A percentile compares a stretch with the other conserved stretches of the same genome.
phyloP scores from a whole-genome alignment of 1,284 basidiomycete species.

The Butyriboletus regius region DNA sequence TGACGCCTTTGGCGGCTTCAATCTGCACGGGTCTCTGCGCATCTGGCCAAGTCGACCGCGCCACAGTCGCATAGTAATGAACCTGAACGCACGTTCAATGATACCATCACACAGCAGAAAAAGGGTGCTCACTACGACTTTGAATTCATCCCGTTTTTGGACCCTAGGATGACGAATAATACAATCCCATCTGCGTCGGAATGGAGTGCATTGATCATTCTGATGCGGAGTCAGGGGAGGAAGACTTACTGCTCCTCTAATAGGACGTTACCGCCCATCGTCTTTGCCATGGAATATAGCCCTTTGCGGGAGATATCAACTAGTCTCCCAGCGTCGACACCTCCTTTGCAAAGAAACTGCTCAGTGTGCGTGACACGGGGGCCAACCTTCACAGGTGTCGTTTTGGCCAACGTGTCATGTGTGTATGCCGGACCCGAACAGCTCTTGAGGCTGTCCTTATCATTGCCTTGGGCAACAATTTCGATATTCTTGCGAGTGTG shows the following conservation, averaged over 20 bases:
- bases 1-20: constrained; percentile 32
- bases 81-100: constrained; percentile 24
- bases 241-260: constrained; percentile 32
- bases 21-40: constrained; percentile 32
- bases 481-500: constrained; percentile 20
- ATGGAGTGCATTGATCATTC: constrained; percentile 14
- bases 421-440: constrained; percentile 35
- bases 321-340: constrained; percentile 32
- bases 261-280: constrained; percentile 34
- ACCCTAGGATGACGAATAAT: constrained; percentile 29
- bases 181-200: constrained; percentile 32
- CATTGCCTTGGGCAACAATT: constrained; percentile 19
- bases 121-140: constrained; percentile 24
- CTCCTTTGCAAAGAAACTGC: constrained; percentile 33
- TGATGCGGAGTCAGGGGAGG: constrained; percentile 14
- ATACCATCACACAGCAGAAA: constrained; percentile 1
- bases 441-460: constrained; percentile 28
- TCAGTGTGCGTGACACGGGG: constrained; percentile 34
- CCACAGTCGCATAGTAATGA: constrained; percentile 32
- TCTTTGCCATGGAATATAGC: constrained; percentile 29
- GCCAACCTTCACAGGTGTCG: constrained; percentile 24
- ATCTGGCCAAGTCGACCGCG: constrained; percentile 32
- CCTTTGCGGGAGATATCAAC: constrained; percentile 32
- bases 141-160: constrained; percentile 31
- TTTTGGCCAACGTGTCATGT: constrained; percentile 21